phyloP scores from a whole-genome alignment of 2,329 filamentous ascomycete genomes.

The Fusarium nelsonii region DNA sequence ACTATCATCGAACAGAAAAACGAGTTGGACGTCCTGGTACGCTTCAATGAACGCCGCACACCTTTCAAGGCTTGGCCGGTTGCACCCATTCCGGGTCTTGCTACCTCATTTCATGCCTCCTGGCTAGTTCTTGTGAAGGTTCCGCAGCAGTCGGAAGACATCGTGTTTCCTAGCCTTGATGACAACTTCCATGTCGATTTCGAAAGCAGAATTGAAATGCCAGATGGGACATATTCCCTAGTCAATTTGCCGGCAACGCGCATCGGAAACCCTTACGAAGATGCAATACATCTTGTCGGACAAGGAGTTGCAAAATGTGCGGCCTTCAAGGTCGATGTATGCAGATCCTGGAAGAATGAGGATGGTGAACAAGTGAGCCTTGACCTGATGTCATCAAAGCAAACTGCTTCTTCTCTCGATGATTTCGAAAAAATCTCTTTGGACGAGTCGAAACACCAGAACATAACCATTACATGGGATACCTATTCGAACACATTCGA shows the following conservation, averaged over 20 bases:
- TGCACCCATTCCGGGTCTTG: slow-evolving; percentile 48
- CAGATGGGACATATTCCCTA: slow-evolving; percentile 44
- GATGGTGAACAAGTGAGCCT: slow-evolving; percentile 45
- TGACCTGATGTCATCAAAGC: slow-evolving; percentile 73
- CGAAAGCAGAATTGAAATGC: slow-evolving; percentile 33
- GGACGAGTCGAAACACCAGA: slow-evolving; percentile 30
- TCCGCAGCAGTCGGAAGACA: slow-evolving; percentile 35
- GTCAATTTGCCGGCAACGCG: slow-evolving; percentile 44
- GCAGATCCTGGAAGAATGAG: slow-evolving; percentile 47
- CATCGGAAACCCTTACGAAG: slow-evolving; percentile 51
- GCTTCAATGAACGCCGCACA: slow-evolving; percentile 44
- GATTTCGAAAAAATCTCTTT: slow-evolving; percentile 37
- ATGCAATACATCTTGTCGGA: slow-evolving; percentile 14
- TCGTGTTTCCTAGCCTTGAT: slow-evolving; percentile 45
- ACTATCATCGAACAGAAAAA: slow-evolving; percentile 53
- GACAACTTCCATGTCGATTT: slow-evolving; percentile 51
- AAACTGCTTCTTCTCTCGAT: slow-evolving; percentile 63
- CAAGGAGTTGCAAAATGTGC: slow-evolving; percentile 42
- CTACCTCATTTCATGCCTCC: slow-evolving; percentile 48
- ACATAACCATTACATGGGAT: slow-evolving; percentile 49
- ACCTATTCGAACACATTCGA: slow-evolving; percentile 49
- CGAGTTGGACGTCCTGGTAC: slow-evolving; percentile 45
- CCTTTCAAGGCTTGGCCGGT: slow-evolving; percentile 49
- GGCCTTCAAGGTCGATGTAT: slow-evolving; percentile 53
- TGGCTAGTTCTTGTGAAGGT: slow-evolving; percentile 51